phyloP scores from a whole-genome alignment of 2,329 filamentous ascomycete genomes.

The Aspergillus brasiliensis region DNA sequence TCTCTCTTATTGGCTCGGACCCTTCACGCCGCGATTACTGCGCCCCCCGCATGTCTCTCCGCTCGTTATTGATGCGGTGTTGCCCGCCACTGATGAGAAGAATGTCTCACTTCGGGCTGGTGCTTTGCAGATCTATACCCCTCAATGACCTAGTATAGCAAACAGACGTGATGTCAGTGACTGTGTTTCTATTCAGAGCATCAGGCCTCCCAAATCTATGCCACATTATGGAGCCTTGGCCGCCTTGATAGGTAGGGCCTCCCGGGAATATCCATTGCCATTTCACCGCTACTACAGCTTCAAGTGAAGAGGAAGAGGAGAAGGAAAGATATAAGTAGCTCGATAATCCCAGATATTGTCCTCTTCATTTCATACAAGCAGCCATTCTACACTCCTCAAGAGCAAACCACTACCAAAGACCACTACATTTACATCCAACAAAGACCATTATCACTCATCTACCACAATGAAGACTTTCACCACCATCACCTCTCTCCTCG shows the following conservation, averaged over 20 bases:
- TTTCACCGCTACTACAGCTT: neutral
- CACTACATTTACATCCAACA: neutral
- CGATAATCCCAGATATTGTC: neutral
- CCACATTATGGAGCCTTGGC: neutral
- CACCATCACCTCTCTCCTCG: conserved; percentile 22
- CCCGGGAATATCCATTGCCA: neutral
- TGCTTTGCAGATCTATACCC: conserved; percentile 7
- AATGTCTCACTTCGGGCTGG: conserved; percentile 4
- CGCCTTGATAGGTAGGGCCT: neutral
- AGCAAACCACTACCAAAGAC: neutral
- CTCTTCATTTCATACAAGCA: neutral
- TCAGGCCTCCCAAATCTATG: conserved; percentile 2
- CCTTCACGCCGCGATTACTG: neutral
- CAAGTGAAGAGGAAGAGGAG: neutral
- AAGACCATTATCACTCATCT: neutral
- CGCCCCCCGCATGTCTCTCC: conserved; percentile 10
- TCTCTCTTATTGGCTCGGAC: conserved; percentile 1
- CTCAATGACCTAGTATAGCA: neutral
- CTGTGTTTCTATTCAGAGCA: conserved; percentile 4
- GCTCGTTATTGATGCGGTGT: conserved; percentile 4
- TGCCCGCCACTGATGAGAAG: conserved; percentile 1
- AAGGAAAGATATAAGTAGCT: conserved; percentile 1
- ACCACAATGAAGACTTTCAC: conserved; percentile 31
- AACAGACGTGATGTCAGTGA: neutral
- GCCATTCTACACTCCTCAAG: neutral